Evolutionary conservation across 176 grass and related monocot genomes (phyloP).

Genomic region (Metroxylon sagu): DNA sequence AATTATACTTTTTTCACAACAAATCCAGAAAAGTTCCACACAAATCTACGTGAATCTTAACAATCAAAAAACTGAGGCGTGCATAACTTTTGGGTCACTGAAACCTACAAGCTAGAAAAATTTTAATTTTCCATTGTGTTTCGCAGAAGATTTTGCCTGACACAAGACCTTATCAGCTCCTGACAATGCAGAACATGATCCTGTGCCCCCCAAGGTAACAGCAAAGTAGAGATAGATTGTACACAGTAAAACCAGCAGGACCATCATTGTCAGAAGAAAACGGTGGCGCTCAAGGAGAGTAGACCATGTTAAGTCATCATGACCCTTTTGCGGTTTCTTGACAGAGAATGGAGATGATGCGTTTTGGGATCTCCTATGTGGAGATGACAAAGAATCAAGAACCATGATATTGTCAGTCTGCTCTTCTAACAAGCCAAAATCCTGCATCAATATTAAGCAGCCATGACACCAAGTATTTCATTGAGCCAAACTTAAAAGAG

Average conservation of each 20-base stretch:
- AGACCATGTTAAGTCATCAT: slow-evolving; percentile 53
- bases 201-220: slow-evolving; percentile 46
- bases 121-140: slow-evolving; percentile 71
- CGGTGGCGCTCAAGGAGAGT: slow-evolving; percentile 67
- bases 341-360: slow-evolving; percentile 31
- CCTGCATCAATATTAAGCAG: slow-evolving; percentile 24
- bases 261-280: slow-evolving; percentile 72
- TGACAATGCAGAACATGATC: slow-evolving; percentile 46
- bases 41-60: too few species aligned
- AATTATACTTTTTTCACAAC: too few species aligned
- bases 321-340: slow-evolving; percentile 44
- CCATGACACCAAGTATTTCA: too few species aligned
- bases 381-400: slow-evolving; percentile 80
- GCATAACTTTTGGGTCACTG: too few species aligned
- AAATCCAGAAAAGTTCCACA: too few species aligned
- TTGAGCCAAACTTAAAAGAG: too few species aligned
- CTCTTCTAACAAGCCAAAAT: background rate
- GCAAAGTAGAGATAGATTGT: slow-evolving; percentile 95
- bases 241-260: slow-evolving; percentile 73
- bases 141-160: slow-evolving; percentile 41
- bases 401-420: slow-evolving; percentile 36
- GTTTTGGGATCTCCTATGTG: slow-evolving; percentile 77
- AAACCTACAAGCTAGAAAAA: slow-evolving; percentile 21
- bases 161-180: slow-evolving; percentile 51
- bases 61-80: too few species aligned